Base-by-base conservation (phyloP, 2,329 filamentous ascomycete species). In the Fusarium setosum region DNA sequence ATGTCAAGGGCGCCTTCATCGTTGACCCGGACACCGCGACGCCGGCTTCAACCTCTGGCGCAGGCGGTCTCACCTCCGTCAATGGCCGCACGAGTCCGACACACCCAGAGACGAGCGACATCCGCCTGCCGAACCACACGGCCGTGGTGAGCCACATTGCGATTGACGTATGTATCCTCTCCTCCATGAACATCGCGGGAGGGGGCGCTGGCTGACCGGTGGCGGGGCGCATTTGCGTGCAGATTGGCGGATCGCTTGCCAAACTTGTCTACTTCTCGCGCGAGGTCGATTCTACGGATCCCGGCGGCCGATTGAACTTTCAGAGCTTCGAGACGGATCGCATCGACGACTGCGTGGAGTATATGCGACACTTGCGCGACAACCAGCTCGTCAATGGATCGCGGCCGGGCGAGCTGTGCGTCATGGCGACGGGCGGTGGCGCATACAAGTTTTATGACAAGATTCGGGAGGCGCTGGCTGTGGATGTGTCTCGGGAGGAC, bases 251-350 rank as follows among this genome's bases (percentile, higher is more conserved):
- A 69, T 97, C 94, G 15, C 84, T 99, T 31, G 94, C 94, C 68
- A 99, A 99, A 81, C 88, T 99, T 42, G 96, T 99, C 61, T 99
- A 97, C 82, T 98, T 98, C 68, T 96, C 94, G 17, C 92, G 93
- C 67, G 96, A 98, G 79, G 87, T 91, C 38, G 87, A 91, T 74
- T 92, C 91, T 12, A 87, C 85, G 24, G 91, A 94, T 70, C 90
- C 92, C 48, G 96, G 96, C 56, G 96, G 96, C 55, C 90, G 96
- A 21, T 84, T 99, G 53, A 97, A 97, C 79, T 99, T 99, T 75
- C 86, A 97, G 73, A 96, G 91, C 74, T 98, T 98, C 80, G 96
- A 99, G 82, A 98, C 96, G 5, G 93, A 97, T 73, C 88, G 89
- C 59, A 97, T 99, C 73, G 93, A 97, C 74, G 89, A 96, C 65